These are phyloP conservation scores for Setaria italica DNA, from an alignment of 202 grass and related monocot genomes.

Conservation along the genomic window DNA sequence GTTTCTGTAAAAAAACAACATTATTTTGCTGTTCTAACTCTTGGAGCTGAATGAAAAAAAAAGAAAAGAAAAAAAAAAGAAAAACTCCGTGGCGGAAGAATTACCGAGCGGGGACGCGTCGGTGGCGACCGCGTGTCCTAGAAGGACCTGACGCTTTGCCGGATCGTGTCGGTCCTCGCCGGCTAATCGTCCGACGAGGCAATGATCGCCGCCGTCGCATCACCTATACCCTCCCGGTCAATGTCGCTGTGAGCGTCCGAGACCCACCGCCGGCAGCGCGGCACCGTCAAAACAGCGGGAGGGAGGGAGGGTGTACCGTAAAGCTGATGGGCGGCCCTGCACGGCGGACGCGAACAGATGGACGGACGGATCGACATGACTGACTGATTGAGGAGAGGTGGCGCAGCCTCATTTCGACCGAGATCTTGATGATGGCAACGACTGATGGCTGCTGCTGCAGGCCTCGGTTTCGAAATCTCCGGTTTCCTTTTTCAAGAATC, in stretches of 20 bases:
- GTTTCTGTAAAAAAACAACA: background rate
- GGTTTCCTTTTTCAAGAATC: conserved; percentile 4
- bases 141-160: background rate
- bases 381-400: background rate
- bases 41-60: background rate
- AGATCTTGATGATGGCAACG: conserved; percentile 28
- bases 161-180: background rate
- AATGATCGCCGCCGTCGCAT: conserved; percentile 53
- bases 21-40: background rate
- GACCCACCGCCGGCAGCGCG: background rate
- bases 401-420: conserved; percentile 5
- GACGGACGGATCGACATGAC: conserved; percentile 25
- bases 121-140: background rate
- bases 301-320: background rate
- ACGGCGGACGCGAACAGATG: background rate
- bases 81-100: background rate
- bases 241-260: background rate
- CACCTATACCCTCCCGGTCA: background rate
- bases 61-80: background rate
- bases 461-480: background rate
- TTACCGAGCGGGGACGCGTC: background rate
- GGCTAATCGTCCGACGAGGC: conserved; percentile 41
- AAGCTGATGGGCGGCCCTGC: conserved; percentile 41
- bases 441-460: conserved; percentile 1
- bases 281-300: conserved; percentile 6